Evolutionary conservation across 2,329 filamentous ascomycete genomes (phyloP).

Genomic region (Aspergillus jensenii): DNA sequence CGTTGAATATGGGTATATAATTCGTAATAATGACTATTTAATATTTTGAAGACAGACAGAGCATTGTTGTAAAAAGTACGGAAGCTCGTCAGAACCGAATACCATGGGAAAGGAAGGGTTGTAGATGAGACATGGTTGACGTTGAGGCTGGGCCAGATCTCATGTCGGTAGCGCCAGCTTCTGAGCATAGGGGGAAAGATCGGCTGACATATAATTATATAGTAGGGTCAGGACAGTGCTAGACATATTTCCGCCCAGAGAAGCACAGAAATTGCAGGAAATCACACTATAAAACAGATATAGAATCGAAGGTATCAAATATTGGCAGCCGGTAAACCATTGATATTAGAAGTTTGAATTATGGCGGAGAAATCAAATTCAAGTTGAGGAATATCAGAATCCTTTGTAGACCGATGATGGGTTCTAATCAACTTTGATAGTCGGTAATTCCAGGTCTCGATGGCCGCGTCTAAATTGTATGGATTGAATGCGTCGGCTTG

Average conservation of each 20-base stretch:
- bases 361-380: constrained; percentile 20
- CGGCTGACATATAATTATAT: neutral
- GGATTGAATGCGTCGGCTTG: constrained; percentile 13
- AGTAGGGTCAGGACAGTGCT: neutral
- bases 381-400: constrained; percentile 2
- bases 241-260: neutral
- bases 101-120: neutral
- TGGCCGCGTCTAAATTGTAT: constrained; percentile 2
- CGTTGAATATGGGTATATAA: neutral
- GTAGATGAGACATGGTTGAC: too few relatives aligned
- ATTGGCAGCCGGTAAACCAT: neutral
- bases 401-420: constrained; percentile 18
- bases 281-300: neutral
- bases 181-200: neutral
- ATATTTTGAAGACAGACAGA: neutral
- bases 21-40: neutral
- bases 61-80: neutral
- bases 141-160: too few relatives aligned
- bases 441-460: constrained; percentile 19
- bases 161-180: too few relatives aligned
- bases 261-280: neutral
- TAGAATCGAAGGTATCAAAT: neutral
- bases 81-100: neutral
- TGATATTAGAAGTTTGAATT: neutral
- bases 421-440: constrained; percentile 18